Base-by-base conservation (phyloP, 257 asterid species). In the Capsicum pubescens region DNA sequence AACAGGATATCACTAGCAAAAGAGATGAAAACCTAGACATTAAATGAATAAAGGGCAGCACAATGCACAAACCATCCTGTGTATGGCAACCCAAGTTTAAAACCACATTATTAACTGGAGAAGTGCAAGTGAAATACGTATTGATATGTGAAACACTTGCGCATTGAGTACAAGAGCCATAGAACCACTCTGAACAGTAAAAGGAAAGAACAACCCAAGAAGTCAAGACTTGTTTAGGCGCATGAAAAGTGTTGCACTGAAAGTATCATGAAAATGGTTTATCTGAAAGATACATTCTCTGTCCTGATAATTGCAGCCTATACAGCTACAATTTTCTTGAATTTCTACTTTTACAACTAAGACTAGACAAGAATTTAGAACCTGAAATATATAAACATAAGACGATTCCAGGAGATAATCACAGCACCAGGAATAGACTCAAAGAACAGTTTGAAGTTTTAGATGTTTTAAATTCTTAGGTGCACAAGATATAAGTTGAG, bases 231-330 rank as follows among this genome's bases (percentile, higher is more conserved):
- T 67, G 21, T 12, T 2, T 35, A 67, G 74, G 74, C 35, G 50
- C 74, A 67, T 67, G 74, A 66, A 9, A 35, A 66, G 72, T 66
- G 71, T 66, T 35, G 72, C 72, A 66, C 13, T 32, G 10, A 11
- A 67, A 66, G 72, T 32, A 68, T 36, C 52, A 39, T 8, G 21
- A 68, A 68, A 52, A 68, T 7, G 76, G 76, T 39, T 68, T 21
- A 68, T 48, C 76, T 36, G 48, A 68, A 36, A 68, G 26, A 19
- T 36, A 39, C 26, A 14, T 39, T 39, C 52, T 36, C 19, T 68
- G 39, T 50, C 76, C 76, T 36, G 76, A 68, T 68, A 68, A 68
- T 60, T 68, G 76, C 10, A 68, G 76, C 76, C 76, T 68, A 39
- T 68, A 36, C 8, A 68, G 26, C 48, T 17, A 68, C 76, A 68